phyloP scores from a whole-genome alignment of 176 grass and related monocot species.

The Canna indica region DNA sequence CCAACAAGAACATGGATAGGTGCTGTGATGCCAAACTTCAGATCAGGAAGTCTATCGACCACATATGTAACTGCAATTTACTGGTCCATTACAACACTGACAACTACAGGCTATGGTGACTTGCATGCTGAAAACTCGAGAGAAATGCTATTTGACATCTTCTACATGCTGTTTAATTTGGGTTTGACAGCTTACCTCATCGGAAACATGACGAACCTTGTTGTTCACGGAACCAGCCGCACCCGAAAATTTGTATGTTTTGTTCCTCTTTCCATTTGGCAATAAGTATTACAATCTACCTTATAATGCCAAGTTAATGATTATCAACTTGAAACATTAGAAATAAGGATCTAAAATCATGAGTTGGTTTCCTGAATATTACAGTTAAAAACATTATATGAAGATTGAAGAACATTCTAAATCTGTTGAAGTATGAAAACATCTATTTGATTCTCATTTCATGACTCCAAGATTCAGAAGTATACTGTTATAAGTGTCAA shows the following conservation, averaged over 20 bases:
- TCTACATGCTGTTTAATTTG: slow-evolving; percentile 87
- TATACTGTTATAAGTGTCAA: background rate
- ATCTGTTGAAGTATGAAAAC: too few species aligned
- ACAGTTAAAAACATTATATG: background rate
- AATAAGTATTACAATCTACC: slow-evolving; percentile 3
- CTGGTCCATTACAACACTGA: slow-evolving; percentile 89
- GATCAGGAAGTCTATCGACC: slow-evolving; percentile 56
- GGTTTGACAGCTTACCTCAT: slow-evolving; percentile 76
- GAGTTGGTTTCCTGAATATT: background rate
- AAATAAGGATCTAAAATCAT: background rate
- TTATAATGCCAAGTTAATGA: slow-evolving; percentile 12
- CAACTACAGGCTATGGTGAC: slow-evolving; percentile 82
- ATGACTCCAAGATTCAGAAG: too few species aligned
- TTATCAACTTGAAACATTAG: background rate
- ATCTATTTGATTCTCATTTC: too few species aligned
- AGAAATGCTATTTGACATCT: slow-evolving; percentile 73
- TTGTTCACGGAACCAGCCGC: slow-evolving; percentile 68
- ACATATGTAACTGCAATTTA: slow-evolving; percentile 73
- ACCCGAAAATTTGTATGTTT: slow-evolving; percentile 76
- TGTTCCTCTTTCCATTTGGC: slow-evolving; percentile 9
- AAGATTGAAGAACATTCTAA: too few species aligned
- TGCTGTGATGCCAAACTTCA: slow-evolving; percentile 56
- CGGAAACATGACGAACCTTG: slow-evolving; percentile 91
- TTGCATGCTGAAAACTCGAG: slow-evolving; percentile 71
- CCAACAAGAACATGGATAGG: slow-evolving; percentile 79